These are phyloP conservation scores for Lachancea dasiensis DNA, from an alignment of 805 yeast species.

Conservation along the genomic window DNA sequence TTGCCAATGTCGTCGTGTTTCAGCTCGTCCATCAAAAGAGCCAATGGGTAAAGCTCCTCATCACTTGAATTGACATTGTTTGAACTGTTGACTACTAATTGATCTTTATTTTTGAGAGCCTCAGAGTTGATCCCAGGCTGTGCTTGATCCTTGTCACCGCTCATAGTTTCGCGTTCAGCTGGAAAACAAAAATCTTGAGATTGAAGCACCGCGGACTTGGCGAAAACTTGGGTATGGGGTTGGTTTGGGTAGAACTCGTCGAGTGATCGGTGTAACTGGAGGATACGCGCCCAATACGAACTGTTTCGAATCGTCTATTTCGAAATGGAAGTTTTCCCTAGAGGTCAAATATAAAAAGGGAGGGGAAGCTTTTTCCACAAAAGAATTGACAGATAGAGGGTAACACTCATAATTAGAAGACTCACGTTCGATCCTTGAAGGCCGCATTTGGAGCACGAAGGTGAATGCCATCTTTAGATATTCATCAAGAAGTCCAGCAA, in stretches of 20 bases:
- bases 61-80: constrained; percentile 14
- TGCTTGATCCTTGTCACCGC: constrained; percentile 4
- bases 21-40: constrained; percentile 92
- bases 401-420: not conserved
- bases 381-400: not conserved
- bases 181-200: not conserved
- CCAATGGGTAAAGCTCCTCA: constrained; percentile 77
- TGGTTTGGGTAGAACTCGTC: not conserved
- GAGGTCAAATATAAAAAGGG: constrained; percentile 2
- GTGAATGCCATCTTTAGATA: not conserved
- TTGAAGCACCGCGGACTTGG: not conserved
- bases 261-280: too few species aligned
- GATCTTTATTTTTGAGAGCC: too few species aligned
- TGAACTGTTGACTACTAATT: not conserved
- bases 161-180: not conserved
- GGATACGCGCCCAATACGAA: too few species aligned
- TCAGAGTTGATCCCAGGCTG: too few species aligned
- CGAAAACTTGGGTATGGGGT: not conserved
- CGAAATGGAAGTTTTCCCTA: constrained; percentile 2
- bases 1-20: constrained; percentile 94
- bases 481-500: constrained; percentile 1
- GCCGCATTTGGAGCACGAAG: not conserved
- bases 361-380: not conserved
- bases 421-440: not conserved
- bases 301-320: too few species aligned